Conservation (phyloP, 192 early-diverging fungal genomes). For the Coemansia sp. region DNA sequence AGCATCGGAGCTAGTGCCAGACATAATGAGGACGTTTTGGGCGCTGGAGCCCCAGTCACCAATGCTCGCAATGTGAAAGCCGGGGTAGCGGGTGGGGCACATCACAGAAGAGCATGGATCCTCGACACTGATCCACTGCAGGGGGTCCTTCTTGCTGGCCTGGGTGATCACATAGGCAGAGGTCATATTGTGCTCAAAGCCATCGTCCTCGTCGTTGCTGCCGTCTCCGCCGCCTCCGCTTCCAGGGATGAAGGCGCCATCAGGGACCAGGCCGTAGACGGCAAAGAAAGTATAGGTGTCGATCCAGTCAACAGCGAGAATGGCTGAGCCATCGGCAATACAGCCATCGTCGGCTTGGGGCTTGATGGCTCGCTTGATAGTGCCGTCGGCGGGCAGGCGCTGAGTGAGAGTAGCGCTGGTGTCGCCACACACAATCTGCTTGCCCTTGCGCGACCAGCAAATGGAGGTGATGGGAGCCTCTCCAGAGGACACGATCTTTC, state of each 20-base stretch:
- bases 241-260: slow-evolving; percentile 15
- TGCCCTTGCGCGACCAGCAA: slow-evolving; percentile 88
- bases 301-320: slow-evolving; percentile 71
- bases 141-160: slow-evolving; percentile 36
- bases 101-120: slow-evolving; percentile 60
- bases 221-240: slow-evolving; percentile 38
- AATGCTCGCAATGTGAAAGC: slow-evolving; percentile 63
- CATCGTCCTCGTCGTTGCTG: slow-evolving; percentile 16
- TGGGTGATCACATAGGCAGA: slow-evolving; percentile 63
- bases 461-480: slow-evolving; percentile 52
- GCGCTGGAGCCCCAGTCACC: slow-evolving; percentile 56
- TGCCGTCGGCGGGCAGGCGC: slow-evolving; percentile 60
- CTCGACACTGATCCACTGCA: slow-evolving; percentile 55
- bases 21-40: slow-evolving; percentile 35
- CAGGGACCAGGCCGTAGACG: slow-evolving; percentile 58
- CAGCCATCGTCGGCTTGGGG: slow-evolving; percentile 44
- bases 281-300: slow-evolving; percentile 68
- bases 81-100: slow-evolving; percentile 49
- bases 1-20: slow-evolving; percentile 31
- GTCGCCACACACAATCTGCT: slow-evolving; percentile 79
- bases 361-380: slow-evolving; percentile 55
- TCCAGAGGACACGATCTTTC: slow-evolving; percentile 28
- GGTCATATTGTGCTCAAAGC: slow-evolving; percentile 38
- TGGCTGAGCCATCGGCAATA: slow-evolving; percentile 40
- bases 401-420: slow-evolving; percentile 60